Evolutionary conservation across 192 early-diverging fungal species (phyloP), one percentile per base, ranked within the genome.

Genomic region (Jimgerdemannia lactiflua): DNA sequence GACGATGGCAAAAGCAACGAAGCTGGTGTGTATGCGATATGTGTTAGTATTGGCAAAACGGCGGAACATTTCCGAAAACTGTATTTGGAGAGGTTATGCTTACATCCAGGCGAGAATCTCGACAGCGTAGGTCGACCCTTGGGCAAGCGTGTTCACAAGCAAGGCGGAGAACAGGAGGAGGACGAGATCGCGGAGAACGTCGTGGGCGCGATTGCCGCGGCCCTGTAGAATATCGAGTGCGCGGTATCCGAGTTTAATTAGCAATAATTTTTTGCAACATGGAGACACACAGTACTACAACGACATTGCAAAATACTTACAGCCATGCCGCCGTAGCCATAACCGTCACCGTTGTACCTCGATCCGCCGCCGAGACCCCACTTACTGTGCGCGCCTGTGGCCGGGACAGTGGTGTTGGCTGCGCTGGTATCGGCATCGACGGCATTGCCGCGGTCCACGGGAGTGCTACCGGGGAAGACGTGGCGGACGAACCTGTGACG

Each of bases 71-170:
- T 29, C 29, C 1, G 29, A 29, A 29, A 29, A 29, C 29, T 29
- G 29, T 29, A 29, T 29, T 29, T 29, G 14, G 14, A 59, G 49
- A 6, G 8, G 14, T 10, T 59, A 68, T 6, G 75, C 80, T 76
- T 79, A 84, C 71, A 85, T 59, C 83, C 83, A 85, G 29, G 78
- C 18, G 7, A 85, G 18, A 65, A 85, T 78, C 76, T 78, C 77
- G 3, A 78, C 83, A 9, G 78, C 76, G 59, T 42, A 20, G 10
- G 64, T 75, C 44, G 78, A 74, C 40, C 76, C 80, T 71, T 80
- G 72, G 49, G 73, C 80, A 63, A 85, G 74, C 19, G 75, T 78
- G 42, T 85, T 85, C 11, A 85, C 11, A 14, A 70, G 65, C 40
- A 85, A 67, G 1, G 79, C 78, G 1, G 76, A 63, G 17, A 82